Base-by-base conservation (phyloP, 306 rosid species). In the Datisca glomerata region DNA sequence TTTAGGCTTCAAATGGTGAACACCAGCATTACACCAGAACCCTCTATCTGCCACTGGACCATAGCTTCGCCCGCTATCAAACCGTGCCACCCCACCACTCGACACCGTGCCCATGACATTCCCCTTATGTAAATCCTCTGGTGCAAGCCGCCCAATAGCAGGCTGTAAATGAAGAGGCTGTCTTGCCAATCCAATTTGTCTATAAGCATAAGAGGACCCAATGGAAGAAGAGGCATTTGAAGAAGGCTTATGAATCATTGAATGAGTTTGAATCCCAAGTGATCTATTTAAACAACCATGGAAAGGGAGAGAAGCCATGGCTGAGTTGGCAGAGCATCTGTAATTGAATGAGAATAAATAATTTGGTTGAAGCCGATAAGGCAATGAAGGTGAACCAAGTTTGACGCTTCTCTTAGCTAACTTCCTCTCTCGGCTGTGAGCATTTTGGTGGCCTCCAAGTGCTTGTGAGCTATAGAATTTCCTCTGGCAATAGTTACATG, bases 381-480 rank as follows among this genome's bases (percentile, higher is more conserved):
- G n/a, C n/a, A n/a, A n/a, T n/a, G 41, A 14, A 29, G 39, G n/a
- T 19, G 31, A 23, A 24, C 46, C 37, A 51, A 16, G 1, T 17
- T 12, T 75, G 47, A 43, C 61, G 24, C 75, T 66, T 58, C 76
- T 69, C 49, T 86, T 81, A 0, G 76, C 86, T 3, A 78, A 48
- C 13, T 64, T 86, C 46, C 96, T 76, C 65, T 86, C 92, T 20
- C 96, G 66, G 27, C 77, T 86, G 19, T 86, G 92, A 17, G 96
- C 96, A 65, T 86, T 86, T 52, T 86, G 96, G 68, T 86, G 96
- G 17, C 96, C 96, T 7, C 96, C 96, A 31, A 86, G 96, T 21
- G 96, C 94, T 55, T 86, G 96, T 1, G 96, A 86, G 24, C 94
- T 81, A 47, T 72, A 73, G 48, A 86, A 86, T 59, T 81, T 78